Base-by-base conservation (phyloP, 2,329 filamentous ascomycete species). In the Verticillium nubilum region DNA sequence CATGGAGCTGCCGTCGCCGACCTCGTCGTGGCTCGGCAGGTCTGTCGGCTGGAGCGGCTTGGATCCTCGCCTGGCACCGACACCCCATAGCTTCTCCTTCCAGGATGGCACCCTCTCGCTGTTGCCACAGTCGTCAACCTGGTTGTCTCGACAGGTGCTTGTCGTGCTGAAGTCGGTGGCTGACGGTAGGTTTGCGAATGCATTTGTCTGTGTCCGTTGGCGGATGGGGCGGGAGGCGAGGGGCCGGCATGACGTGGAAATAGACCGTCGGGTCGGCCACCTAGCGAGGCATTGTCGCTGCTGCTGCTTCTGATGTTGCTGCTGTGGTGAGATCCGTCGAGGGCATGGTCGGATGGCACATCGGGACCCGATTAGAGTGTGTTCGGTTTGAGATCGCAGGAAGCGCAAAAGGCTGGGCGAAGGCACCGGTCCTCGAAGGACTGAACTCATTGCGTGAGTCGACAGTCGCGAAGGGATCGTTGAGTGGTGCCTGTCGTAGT, bases 331-430 rank as follows among this genome's bases (percentile, higher is more conserved):
- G 52, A 5, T 56, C 33, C 27, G 54, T 37, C 31, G 25, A 3
- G 35, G 7, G 42, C 27, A 37, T 17, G 56, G 50, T 78, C 58
- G 75, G 70, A 58, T 70, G 76, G 71, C 82, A 80, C 67, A 84
- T 82, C 63, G 75, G 78, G 53, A 83, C 69, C 58, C 42, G 7
- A 23, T 5, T 7, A 19, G 9, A 13, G 42, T 19, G 42, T 78
- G 78, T 66, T 89, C 82, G 64, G 89, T 86, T 72, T 93, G 90
- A 58, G 80, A 84, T 65, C 86, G 86, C 63, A 95, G 80, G 72
- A 91, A 94, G 65, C 86, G 86, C 63, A 95, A 79, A 23, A 94
- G 82, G 60, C 72, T 77, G 64, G 73, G 74, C 57, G 83, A 86
- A 27, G 83, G 83, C 57, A 79, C 81, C 55, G 78, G 76, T 47